phyloP scores from a whole-genome alignment of 73 alveolate genomes.

The Diophrys sp. region DNA sequence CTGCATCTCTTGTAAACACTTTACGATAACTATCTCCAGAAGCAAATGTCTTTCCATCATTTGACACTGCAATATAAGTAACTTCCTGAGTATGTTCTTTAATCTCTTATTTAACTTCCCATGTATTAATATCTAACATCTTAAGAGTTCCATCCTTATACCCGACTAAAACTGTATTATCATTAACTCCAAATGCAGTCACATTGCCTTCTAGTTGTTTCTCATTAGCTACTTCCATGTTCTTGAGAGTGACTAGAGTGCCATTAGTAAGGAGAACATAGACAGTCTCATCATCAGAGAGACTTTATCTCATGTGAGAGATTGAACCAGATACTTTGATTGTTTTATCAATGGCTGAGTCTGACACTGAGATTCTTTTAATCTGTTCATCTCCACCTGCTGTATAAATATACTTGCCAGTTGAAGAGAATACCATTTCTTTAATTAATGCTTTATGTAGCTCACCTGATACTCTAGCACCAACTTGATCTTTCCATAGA shows the following conservation, averaged over 20 bases:
- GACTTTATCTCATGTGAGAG: no score
- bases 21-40: neutral
- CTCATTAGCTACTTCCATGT: neutral
- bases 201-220: neutral
- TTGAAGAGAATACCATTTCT: neutral
- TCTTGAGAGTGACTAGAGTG: neutral
- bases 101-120: neutral
- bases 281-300: neutral
- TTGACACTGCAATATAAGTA: neutral
- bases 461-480: neutral
- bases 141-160: neutral
- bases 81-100: neutral
- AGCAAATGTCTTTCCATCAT: neutral
- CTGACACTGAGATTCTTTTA: neutral
- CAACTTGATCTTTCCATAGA: neutral
- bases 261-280: neutral
- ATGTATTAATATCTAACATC: neutral
- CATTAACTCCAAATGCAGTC: neutral
- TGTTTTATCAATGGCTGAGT: neutral
- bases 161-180: neutral
- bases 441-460: neutral
- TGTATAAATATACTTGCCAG: neutral
- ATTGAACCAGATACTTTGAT: neutral
- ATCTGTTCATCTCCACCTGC: neutral
- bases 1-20: neutral